A percentile compares a stretch with the other conserved stretches of the same genome.
These are phyloP conservation scores for Myrica gale DNA, from an alignment of 306 rosid genomes.

Conservation along the genomic window DNA sequence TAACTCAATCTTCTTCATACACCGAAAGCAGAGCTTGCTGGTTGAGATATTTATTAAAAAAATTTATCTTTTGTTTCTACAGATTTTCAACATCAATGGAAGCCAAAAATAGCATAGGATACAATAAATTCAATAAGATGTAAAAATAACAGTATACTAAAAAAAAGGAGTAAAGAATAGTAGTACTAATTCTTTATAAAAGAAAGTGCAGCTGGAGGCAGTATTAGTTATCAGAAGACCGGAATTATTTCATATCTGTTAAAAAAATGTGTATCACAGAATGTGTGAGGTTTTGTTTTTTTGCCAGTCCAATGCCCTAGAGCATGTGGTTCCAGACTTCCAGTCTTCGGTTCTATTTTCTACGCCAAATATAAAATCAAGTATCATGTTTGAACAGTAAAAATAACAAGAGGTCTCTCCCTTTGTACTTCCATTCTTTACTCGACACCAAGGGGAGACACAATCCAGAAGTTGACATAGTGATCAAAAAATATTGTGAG, in stretches of 20 bases:
- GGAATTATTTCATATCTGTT: neutral
- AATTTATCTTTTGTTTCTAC: neutral
- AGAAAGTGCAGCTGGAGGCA: neutral
- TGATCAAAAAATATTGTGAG: neutral
- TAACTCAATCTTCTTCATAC: neutral
- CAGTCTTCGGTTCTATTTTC: neutral
- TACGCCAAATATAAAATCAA: neutral
- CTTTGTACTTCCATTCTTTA: neutral
- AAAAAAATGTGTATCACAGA: neutral
- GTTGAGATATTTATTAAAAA: neutral
- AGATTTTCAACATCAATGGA: neutral
- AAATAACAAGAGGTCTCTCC: neutral
- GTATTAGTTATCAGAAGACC: neutral
- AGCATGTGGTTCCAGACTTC: neutral
- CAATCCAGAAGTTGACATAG: constrained; percentile 4
- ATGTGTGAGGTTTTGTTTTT: neutral
- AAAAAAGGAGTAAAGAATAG: too few relatives aligned
- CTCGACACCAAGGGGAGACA: neutral
- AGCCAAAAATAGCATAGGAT: neutral
- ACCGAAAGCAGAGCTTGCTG: neutral
- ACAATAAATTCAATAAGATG: neutral
- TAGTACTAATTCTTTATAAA: neutral
- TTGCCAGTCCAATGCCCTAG: neutral
- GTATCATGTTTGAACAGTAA: neutral
- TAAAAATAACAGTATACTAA: neutral